A percentile compares a stretch with the other conserved stretches of the same genome.
Evolutionary conservation across 257 asterid species (phyloP).

Genomic region (Ligustrum vulgare): DNA sequence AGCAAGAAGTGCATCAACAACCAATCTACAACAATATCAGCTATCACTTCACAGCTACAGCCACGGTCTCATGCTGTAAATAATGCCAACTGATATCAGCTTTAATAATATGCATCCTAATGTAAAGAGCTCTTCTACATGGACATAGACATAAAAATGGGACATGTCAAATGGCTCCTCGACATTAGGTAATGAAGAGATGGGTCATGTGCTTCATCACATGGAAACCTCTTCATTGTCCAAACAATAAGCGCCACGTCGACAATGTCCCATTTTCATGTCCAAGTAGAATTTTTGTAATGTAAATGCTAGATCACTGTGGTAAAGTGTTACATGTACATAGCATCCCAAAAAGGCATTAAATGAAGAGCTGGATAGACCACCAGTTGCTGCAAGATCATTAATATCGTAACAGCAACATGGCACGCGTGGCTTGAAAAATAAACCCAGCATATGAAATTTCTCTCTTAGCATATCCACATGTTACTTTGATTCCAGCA

Average conservation of each 20-base stretch:
- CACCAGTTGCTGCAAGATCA: not conserved
- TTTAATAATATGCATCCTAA: conserved; percentile 16
- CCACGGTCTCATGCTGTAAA: conserved; percentile 53
- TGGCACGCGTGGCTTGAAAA: conserved; percentile 10
- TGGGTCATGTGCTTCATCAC: too few relatives aligned
- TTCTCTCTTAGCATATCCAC: conserved; percentile 34
- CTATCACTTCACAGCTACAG: conserved; percentile 49
- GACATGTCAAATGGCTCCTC: too few relatives aligned
- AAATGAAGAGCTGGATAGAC: conserved; percentile 4
- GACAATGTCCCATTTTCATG: too few relatives aligned
- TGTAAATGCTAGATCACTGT: not conserved
- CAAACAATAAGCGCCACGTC: too few relatives aligned
- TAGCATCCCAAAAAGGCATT: conserved; percentile 1
- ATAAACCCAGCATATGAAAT: conserved; percentile 25
- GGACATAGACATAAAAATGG: too few relatives aligned
- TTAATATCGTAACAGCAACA: conserved; percentile 24
- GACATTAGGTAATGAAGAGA: too few relatives aligned
- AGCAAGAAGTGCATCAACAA: conserved; percentile 39
- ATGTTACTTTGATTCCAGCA: conserved; percentile 26
- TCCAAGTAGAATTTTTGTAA: too few relatives aligned
- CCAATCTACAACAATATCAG: conserved; percentile 20
- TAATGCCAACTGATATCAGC: conserved; percentile 39
- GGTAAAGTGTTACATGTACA: not conserved
- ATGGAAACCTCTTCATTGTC: too few relatives aligned
- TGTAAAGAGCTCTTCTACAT: not conserved